Evolutionary conservation across 2,329 filamentous ascomycete genomes (phyloP).

Genomic region (Davidsoniella eucalypti): DNA sequence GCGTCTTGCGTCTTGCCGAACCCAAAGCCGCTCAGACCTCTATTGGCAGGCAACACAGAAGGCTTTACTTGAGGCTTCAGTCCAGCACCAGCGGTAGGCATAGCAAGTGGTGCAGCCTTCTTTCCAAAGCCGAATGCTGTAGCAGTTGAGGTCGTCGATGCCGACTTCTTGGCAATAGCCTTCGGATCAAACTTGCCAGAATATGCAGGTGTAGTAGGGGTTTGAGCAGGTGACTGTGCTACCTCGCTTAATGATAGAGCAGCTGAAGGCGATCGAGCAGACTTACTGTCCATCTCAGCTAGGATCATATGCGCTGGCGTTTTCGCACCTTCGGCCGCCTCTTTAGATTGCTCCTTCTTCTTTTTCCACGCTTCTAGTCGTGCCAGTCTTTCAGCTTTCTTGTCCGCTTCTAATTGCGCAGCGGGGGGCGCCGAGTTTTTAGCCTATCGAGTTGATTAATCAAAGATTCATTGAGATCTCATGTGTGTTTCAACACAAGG

Average conservation of each 20-base stretch:
- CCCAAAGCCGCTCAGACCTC: constrained; percentile 65
- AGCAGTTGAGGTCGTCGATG: constrained; percentile 34
- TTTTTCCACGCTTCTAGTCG: constrained; percentile 87
- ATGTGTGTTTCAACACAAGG: neutral
- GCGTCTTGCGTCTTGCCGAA: constrained; percentile 53
- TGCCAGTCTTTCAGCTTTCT: constrained; percentile 63
- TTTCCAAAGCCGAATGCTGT: constrained; percentile 25
- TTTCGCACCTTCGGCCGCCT: constrained; percentile 52
- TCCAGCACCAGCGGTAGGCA: constrained; percentile 1
- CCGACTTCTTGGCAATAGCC: constrained; percentile 44
- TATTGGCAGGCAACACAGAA: constrained; percentile 47
- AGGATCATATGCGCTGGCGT: constrained; percentile 50
- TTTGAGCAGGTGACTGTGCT: constrained; percentile 30
- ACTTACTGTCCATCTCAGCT: constrained; percentile 58
- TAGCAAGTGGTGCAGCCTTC: constrained; percentile 15
- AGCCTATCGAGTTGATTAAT: constrained; percentile 11
- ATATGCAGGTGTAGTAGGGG: constrained; percentile 30
- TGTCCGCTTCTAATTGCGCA: constrained; percentile 50
- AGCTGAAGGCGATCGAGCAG: constrained; percentile 29
- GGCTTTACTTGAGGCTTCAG: constrained; percentile 20
- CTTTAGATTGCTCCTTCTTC: constrained; percentile 54
- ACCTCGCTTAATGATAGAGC: constrained; percentile 32
- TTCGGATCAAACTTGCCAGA: constrained; percentile 67
- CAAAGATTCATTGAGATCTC: constrained; percentile 1
- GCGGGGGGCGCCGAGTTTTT: constrained; percentile 21